These are phyloP conservation scores for Aspergillus egyptiacus DNA, from an alignment of 495 filamentous ascomycete species.

Conservation along the genomic window DNA sequence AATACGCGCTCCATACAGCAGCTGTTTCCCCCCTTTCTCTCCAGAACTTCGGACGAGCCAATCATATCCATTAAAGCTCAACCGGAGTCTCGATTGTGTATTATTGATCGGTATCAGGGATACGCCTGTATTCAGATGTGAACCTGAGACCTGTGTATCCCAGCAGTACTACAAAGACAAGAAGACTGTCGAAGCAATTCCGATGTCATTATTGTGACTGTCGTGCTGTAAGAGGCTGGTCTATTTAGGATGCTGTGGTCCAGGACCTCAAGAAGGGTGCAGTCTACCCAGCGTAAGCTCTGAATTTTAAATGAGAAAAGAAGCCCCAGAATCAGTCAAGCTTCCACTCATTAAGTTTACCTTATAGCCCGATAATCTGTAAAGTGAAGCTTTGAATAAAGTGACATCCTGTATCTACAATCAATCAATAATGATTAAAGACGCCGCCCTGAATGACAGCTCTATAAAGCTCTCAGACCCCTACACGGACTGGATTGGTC, in stretches of 20 bases:
- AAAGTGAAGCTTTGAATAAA: no score
- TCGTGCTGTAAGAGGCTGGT: no score
- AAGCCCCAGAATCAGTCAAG: neutral
- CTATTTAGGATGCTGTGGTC: no score
- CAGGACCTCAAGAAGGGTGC: no score
- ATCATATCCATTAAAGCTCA: constrained; percentile 1
- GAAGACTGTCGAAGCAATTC: neutral
- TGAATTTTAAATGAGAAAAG: neutral
- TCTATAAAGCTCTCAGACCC: neutral
- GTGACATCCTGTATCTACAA: no score
- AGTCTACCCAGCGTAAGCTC: neutral
- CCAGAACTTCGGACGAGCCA: constrained; percentile 4
- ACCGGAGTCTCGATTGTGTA: constrained; percentile 9
- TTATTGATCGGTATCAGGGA: constrained; percentile 1
- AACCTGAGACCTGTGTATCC: constrained; percentile 8
- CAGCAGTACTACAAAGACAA: constrained; percentile 2
- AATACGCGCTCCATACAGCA: constrained; percentile 4
- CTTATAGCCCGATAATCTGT: no score
- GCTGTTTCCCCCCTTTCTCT: constrained; percentile 16
- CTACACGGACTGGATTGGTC: constrained; percentile 1
- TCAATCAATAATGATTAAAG: no score
- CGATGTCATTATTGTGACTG: neutral
- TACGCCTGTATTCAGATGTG: neutral
- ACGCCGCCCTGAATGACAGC: neutral
- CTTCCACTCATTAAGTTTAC: no score